Conservation (phyloP, 805 yeast genomes). For the Saccharomycopsis lassenensis region DNA sequence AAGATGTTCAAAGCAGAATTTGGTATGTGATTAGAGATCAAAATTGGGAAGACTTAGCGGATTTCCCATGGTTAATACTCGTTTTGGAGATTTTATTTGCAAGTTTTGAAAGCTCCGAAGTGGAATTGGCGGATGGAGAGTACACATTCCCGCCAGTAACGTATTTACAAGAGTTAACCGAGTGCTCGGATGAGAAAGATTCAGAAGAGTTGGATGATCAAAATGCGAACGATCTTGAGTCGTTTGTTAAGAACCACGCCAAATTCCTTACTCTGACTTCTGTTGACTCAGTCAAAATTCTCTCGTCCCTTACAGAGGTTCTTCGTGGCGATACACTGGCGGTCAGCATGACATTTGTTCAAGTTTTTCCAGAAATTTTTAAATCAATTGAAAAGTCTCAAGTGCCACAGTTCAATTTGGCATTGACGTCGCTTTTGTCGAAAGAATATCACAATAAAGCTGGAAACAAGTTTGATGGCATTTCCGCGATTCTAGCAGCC, state of each 20-base stretch:
- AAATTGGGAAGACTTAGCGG: constrained; percentile 93
- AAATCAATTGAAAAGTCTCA: constrained; percentile 67
- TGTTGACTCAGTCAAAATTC: constrained; percentile 46
- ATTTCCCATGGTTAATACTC: constrained; percentile 90
- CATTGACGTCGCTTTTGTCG: constrained; percentile 70
- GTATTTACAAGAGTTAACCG: constrained; percentile 23
- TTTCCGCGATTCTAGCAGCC: constrained; percentile 76
- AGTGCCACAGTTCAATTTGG: constrained; percentile 67
- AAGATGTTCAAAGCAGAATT: constrained; percentile 65
- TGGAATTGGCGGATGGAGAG: constrained; percentile 38
- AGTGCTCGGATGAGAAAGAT: constrained; percentile 18
- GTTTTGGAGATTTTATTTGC: constrained; percentile 82
- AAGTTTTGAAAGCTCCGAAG: constrained; percentile 45
- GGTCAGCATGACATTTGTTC: constrained; percentile 75
- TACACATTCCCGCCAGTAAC: constrained; percentile 42
- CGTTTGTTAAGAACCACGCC: constrained; percentile 27
- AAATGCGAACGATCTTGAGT: constrained; percentile 21
- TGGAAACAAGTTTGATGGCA: constrained; percentile 76
- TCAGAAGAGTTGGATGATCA: constrained; percentile 18
- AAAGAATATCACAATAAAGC: constrained; percentile 88
- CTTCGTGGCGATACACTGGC: constrained; percentile 75
- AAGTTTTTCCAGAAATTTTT: constrained; percentile 73
- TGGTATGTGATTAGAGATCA: constrained; percentile 88
- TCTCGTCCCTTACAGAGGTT: constrained; percentile 66
- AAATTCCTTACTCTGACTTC: constrained; percentile 24